Evolutionary conservation across 2,329 filamentous ascomycete genomes (phyloP).

Genomic region (Clonostachys rosea): DNA sequence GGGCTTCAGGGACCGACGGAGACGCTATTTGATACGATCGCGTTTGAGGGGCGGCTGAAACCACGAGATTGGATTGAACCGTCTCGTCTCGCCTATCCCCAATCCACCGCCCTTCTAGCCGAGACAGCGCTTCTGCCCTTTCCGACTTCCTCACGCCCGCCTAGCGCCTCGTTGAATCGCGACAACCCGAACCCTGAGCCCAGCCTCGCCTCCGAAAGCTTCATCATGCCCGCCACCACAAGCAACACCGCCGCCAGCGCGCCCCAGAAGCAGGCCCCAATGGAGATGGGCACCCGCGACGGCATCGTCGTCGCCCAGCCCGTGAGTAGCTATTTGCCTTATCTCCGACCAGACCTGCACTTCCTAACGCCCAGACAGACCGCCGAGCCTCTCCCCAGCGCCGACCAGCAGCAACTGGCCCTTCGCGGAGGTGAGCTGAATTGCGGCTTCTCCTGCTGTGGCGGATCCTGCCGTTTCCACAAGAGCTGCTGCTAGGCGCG

Average conservation of each 20-base stretch:
- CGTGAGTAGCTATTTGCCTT: too few relatives aligned
- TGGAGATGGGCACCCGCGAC: neutral
- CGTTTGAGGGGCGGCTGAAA: too few relatives aligned
- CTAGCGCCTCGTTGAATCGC: too few relatives aligned
- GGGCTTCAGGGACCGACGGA: too few relatives aligned
- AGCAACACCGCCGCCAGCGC: neutral
- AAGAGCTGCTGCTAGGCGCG: constrained; percentile 17
- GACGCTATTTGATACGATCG: too few relatives aligned
- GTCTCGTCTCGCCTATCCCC: too few relatives aligned
- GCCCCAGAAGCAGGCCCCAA: constrained; percentile 2
- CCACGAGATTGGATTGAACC: too few relatives aligned
- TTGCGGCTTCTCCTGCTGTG: constrained; percentile 18
- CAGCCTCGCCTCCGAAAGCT: neutral
- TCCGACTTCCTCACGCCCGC: too few relatives aligned
- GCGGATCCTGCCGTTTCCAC: constrained; percentile 18
- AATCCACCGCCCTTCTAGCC: too few relatives aligned
- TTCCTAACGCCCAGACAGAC: neutral
- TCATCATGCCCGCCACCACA: neutral
- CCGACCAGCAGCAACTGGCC: constrained; percentile 13
- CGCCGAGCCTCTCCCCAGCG: constrained; percentile 5
- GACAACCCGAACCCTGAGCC: too few relatives aligned
- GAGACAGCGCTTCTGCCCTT: too few relatives aligned
- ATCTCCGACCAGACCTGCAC: too few relatives aligned
- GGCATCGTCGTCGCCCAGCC: constrained; percentile 1
- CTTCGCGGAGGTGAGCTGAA: constrained; percentile 18